Percentiles rank a stretch among this genome's conserved stretches.
These are phyloP conservation scores for Boletus coccyginus DNA, from an alignment of 768 basidiomycete species.

Conservation along the genomic window DNA sequence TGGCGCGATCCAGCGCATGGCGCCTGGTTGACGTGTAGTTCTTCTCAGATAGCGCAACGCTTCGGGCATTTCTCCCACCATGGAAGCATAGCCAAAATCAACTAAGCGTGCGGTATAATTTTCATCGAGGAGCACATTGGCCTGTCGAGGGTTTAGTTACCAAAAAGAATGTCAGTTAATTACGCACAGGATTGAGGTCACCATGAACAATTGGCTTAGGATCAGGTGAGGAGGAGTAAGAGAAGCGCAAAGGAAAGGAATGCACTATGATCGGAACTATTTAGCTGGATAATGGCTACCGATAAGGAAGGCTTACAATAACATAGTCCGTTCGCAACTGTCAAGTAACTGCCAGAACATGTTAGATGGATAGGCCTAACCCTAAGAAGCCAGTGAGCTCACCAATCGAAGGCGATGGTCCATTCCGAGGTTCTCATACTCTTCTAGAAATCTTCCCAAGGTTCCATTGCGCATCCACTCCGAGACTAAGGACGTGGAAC, in stretches of 20 bases:
- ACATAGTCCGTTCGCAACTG: not conserved
- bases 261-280: not conserved
- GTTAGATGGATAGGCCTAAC: not conserved
- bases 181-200: not conserved
- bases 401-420: not conserved
- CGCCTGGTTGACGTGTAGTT: not conserved
- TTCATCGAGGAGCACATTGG: not conserved
- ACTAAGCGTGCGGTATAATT: not conserved
- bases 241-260: not conserved
- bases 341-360: not conserved
- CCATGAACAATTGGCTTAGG: not conserved
- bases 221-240: not conserved
- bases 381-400: not conserved
- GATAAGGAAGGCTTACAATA: not conserved
- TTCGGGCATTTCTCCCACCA: conserved; percentile 1
- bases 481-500: not conserved
- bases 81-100: conserved; percentile 1
- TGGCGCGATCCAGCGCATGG: not conserved
- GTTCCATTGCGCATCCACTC: not conserved
- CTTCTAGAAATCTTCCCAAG: not conserved
- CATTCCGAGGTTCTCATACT: not conserved
- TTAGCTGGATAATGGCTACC: not conserved
- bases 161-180: too few relatives aligned
- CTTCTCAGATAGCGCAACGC: not conserved
- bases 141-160: not conserved